These are phyloP conservation scores for Sporothrix humicola DNA, from an alignment of 2,329 filamentous ascomycete genomes.

Conservation along the genomic window DNA sequence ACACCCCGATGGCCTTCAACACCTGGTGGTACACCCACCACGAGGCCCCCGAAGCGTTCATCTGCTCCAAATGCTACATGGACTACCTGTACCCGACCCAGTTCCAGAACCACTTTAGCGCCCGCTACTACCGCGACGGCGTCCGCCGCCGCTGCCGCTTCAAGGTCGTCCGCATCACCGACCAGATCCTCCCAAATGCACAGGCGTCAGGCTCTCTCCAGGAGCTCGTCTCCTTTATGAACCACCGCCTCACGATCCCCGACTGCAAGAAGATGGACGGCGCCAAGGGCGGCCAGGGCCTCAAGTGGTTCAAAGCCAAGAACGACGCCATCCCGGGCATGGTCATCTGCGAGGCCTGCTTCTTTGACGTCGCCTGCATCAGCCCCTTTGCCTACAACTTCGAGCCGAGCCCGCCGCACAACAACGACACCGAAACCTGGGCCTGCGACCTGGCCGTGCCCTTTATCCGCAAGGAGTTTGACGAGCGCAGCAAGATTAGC, in stretches of 20 bases:
- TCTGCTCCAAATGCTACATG: slow-evolving; percentile 52
- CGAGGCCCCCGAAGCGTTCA: slow-evolving; percentile 43
- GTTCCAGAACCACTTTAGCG: slow-evolving; percentile 44
- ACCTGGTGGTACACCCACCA: slow-evolving; percentile 50
- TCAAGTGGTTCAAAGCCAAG: slow-evolving; percentile 45
- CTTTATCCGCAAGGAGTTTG: slow-evolving; percentile 44
- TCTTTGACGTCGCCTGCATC: slow-evolving; percentile 44
- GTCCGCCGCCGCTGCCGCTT: slow-evolving; percentile 43
- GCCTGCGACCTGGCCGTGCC: slow-evolving; percentile 46
- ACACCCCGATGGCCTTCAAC: slow-evolving; percentile 40
- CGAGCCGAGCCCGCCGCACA: slow-evolving; percentile 39
- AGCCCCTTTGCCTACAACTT: slow-evolving; percentile 45
- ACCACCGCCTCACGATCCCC: slow-evolving; percentile 39
- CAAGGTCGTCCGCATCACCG: slow-evolving; percentile 45
- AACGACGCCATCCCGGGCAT: slow-evolving; percentile 44
- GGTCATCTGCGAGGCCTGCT: slow-evolving; percentile 49
- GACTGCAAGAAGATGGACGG: slow-evolving; percentile 43
- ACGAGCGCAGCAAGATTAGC: slow-evolving; percentile 38
- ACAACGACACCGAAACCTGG: slow-evolving; percentile 42
- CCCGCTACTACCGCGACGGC: slow-evolving; percentile 26
- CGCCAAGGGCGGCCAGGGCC: slow-evolving; percentile 39
- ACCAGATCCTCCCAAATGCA: slow-evolving; percentile 46
- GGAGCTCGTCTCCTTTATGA: slow-evolving; percentile 42
- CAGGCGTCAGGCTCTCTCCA: slow-evolving; percentile 41
- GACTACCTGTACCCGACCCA: slow-evolving; percentile 46